Base-by-base conservation (phyloP, 192 early-diverging fungal genomes). In the Backusella liffmaniae region DNA sequence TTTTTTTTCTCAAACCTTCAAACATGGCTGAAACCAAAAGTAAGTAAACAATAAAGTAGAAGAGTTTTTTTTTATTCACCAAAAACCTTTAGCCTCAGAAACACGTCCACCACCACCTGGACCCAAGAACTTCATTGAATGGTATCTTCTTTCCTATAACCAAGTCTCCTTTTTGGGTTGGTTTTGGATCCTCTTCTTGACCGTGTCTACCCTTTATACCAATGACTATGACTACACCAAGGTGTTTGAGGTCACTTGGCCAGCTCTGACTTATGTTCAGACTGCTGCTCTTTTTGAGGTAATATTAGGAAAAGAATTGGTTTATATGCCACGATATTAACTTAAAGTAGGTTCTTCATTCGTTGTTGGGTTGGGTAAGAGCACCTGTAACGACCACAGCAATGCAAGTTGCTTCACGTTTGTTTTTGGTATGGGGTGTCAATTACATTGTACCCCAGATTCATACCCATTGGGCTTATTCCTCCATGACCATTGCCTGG, bases 401-500 rank as follows among this genome's bases (percentile, higher is more conserved):
- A 16, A 90, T 94, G 78, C 97, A 99, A 83, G 94, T 99, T 42
- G 86, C 89, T 62, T 96, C 95, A 42, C 90, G 97, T 7, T 78
- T 98, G 35, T 84, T 94, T 35, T 85, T 99, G 0, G 93, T 95
- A 15, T 97, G 94, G 94, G 90, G 88, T 59, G 87, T 95, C 9
- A 82, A 92, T 74, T 85, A 92, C 37, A 56, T 84, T 32, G 96
- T 96, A 76, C 88, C 90, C 67, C 77, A 92, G 84, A 88, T 94
- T 67, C 88, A 86, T 37, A 78, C 86, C 3, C 89, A 90, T 65
- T 89, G 86, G 80, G 86, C 88, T 13, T 92, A 93, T 70, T 87
- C 91, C 32, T 89, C 91, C 39, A 98, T 98, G 96, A 86, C 92
- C 21, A 79, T 93, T 72, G 95, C 97, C 18, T 99, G 97, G 97